phyloP scores from a whole-genome alignment of 2,329 filamentous ascomycete genomes.

The Neopestalotiopsis rosae region DNA sequence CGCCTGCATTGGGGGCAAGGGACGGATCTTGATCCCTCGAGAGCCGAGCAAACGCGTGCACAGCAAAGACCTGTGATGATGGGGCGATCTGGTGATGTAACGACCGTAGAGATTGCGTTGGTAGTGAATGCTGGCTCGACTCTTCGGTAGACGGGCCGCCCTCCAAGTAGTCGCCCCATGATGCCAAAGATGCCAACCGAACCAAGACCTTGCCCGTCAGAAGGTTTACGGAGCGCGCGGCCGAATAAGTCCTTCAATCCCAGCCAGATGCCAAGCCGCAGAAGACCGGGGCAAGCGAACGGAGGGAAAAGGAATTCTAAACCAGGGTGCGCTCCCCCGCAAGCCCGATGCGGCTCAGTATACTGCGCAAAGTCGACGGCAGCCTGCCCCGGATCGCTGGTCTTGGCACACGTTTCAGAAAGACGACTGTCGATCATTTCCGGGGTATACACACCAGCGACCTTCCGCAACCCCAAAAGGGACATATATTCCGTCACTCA shows the following conservation, averaged over 20 bases:
- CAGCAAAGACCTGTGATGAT: not conserved
- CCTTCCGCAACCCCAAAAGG: constrained; percentile 14
- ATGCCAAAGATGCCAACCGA: not conserved
- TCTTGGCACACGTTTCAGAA: constrained; percentile 17
- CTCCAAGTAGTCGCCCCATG: not conserved
- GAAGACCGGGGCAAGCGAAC: not conserved
- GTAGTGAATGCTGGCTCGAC: not conserved
- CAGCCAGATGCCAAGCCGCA: constrained; percentile 11
- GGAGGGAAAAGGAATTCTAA: not conserved
- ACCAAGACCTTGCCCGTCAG: not conserved
- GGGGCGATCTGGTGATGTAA: not conserved
- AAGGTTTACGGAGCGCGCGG: constrained; percentile 4
- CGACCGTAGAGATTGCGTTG: not conserved
- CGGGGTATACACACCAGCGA: not conserved
- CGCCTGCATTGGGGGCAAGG: not conserved
- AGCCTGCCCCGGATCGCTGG: constrained; percentile 11
- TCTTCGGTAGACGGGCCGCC: constrained; percentile 14
- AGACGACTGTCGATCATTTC: constrained; percentile 14
- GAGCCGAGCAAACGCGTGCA: not conserved
- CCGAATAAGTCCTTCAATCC: constrained; percentile 19
- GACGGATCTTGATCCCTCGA: not conserved
- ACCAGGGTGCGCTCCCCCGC: not conserved
- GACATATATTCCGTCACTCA: constrained; percentile 1
- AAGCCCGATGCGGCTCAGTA: constrained; percentile 9
- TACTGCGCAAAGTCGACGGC: not conserved